A percentile compares a stretch with the other conserved stretches of the same genome.
These are phyloP conservation scores for Platanthera guangdongensis DNA, from an alignment of 106 monocot species.

Conservation along the genomic window DNA sequence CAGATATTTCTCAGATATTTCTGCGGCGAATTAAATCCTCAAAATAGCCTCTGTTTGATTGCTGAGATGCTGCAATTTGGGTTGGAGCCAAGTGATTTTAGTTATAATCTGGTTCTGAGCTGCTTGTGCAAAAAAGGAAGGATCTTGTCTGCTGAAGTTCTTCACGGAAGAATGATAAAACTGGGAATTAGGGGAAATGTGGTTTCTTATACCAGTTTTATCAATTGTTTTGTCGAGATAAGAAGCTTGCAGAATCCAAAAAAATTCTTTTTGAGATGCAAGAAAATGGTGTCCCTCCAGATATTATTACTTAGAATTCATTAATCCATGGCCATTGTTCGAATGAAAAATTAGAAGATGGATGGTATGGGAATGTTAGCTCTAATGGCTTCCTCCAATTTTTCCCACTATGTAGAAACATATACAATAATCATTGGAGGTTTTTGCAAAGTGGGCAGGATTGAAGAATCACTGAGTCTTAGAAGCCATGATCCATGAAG, in stretches of 20 bases:
- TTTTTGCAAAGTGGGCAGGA: conserved; percentile 18
- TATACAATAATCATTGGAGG: conserved; percentile 8
- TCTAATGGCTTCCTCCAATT: conserved; percentile 2
- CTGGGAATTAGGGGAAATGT: conserved; percentile 13
- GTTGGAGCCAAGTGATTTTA: conserved; percentile 12
- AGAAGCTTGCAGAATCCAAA: conserved; percentile 12
- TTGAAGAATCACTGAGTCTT: conserved; percentile 18
- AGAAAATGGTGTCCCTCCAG: conserved; percentile 16
- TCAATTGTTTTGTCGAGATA: conserved; percentile 15
- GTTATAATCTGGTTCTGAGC: conserved; percentile 17
- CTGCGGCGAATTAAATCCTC: neutral
- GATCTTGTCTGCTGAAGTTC: conserved; percentile 5
- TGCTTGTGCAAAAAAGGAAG: conserved; percentile 19
- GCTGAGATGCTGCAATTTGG: conserved; percentile 20
- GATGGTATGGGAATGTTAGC: conserved; percentile 6
- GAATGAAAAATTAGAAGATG: conserved; percentile 8
- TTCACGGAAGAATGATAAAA: conserved; percentile 22
- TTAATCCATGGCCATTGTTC: conserved; percentile 18
- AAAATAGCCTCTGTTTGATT: conserved; percentile 14
- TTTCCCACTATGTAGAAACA: conserved; percentile 4
- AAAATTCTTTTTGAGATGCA: conserved; percentile 21
- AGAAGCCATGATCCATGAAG: conserved; percentile 10
- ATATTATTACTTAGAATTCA: conserved; percentile 20
- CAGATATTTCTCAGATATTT: too few relatives aligned
- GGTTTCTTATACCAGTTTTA: conserved; percentile 15